Conservation (phyloP, 1,284 basidiomycete genomes). For the Cryptococcus sp. region DNA sequence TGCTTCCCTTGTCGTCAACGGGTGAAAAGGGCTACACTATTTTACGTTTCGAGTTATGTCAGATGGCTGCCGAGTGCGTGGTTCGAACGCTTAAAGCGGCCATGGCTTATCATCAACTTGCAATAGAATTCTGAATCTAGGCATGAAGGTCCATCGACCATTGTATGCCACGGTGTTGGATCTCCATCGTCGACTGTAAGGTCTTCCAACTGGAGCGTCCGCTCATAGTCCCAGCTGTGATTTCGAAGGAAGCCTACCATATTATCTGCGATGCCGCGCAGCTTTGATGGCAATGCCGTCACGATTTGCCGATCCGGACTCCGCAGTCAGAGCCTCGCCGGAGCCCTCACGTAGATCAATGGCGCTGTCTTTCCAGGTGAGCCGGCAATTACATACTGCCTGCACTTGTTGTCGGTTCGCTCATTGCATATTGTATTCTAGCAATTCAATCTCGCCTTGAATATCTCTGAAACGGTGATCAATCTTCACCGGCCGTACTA, state of each 20-base stretch:
- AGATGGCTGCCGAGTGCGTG: constrained; percentile 23
- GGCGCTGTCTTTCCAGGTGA: no score
- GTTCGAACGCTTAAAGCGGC: no score
- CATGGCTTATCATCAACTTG: no score
- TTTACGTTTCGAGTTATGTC: constrained; percentile 34
- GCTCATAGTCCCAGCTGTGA: constrained; percentile 12
- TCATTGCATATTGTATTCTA: constrained; percentile 26
- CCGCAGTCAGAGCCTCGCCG: constrained; percentile 22
- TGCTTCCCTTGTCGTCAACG: constrained; percentile 21
- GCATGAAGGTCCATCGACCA: constrained; percentile 22
- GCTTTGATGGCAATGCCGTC: constrained; percentile 26
- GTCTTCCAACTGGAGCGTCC: no score
- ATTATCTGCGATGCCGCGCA: constrained; percentile 27
- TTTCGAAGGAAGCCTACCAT: constrained; percentile 32
- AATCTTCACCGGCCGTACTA: constrained; percentile 41
- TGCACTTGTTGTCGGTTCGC: constrained; percentile 9
- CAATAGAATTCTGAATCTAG: constrained; percentile 16
- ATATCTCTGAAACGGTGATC: constrained; percentile 31
- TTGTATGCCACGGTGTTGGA: constrained; percentile 22
- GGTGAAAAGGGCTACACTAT: constrained; percentile 26
- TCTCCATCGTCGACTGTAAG: constrained; percentile 15
- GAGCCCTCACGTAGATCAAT: constrained; percentile 3
- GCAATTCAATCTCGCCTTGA: constrained; percentile 35
- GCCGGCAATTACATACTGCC: no score
- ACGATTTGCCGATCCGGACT: constrained; percentile 20